These are phyloP conservation scores for Climacium dendroides DNA, from an alignment of 225 moss, liverwort and hornwort genomes.

Conservation along the genomic window DNA sequence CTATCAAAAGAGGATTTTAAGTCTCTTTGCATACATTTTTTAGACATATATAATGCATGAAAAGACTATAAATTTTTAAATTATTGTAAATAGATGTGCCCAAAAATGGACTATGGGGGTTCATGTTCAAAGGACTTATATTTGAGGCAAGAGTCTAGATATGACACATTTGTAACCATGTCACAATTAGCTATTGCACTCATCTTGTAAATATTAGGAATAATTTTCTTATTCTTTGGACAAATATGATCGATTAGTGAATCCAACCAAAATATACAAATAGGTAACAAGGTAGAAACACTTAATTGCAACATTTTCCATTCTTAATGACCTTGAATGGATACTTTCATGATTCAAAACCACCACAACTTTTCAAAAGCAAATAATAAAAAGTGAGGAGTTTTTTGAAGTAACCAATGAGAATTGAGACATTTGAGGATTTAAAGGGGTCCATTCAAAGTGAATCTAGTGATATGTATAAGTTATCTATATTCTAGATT, in stretches of 20 bases:
- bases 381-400: no score
- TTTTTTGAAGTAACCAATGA: no score
- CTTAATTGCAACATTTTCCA: no score
- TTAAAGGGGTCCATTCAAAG: background rate
- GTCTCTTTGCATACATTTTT: background rate
- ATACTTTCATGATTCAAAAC: background rate
- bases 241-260: background rate
- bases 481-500: no score
- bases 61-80: background rate
- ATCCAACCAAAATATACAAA: background rate
- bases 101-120: rapidly evolving
- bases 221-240: background rate
- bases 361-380: background rate
- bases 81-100: background rate
- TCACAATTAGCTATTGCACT: background rate
- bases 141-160: background rate
- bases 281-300: background rate
- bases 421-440: background rate
- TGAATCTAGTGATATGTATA: background rate
- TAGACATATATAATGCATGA: rapidly evolving
- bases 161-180: background rate
- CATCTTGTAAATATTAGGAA: background rate
- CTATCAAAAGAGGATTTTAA: rapidly evolving
- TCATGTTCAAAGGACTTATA: background rate
- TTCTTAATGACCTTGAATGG: background rate